Percentiles rank a stretch among this genome's conserved stretches.
Evolutionary conservation across 306 rosid species (phyloP).

Genomic region (Hippophae rhamnoides): DNA sequence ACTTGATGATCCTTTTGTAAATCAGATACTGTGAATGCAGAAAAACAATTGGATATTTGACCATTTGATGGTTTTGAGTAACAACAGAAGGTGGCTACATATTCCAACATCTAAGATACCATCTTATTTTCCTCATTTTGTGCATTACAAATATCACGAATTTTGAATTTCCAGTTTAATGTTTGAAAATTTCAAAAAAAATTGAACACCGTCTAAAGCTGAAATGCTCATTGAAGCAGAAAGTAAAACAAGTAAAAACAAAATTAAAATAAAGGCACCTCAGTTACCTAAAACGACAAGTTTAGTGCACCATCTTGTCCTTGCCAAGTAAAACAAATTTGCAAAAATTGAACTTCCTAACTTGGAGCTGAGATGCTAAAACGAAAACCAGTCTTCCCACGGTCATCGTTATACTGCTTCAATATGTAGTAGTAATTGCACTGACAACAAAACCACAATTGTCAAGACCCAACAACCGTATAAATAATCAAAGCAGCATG

Average conservation of each 20-base stretch:
- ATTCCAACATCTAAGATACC: too few species aligned
- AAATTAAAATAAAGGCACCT: not conserved
- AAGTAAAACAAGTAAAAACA: constrained; percentile 2
- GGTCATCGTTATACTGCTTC: constrained; percentile 64
- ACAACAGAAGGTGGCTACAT: too few species aligned
- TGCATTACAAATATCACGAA: too few species aligned
- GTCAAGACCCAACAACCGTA: constrained; percentile 11
- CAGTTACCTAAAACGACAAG: constrained; percentile 15
- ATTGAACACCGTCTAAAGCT: not conserved
- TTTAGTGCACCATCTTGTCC: constrained; percentile 9
- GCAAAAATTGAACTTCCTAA: constrained; percentile 20
- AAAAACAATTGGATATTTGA: too few species aligned
- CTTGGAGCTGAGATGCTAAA: constrained; percentile 87
- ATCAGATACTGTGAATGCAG: too few species aligned
- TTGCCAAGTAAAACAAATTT: constrained; percentile 5
- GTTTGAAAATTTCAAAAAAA: too few species aligned
- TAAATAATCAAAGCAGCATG: too few species aligned
- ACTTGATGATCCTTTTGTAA: too few species aligned
- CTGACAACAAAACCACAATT: constrained; percentile 40
- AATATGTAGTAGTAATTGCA: constrained; percentile 74
- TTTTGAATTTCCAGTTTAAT: too few species aligned
- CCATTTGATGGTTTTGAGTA: too few species aligned
- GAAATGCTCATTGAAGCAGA: constrained; percentile 3
- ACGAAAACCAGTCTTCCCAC: constrained; percentile 87
- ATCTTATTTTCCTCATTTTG: too few species aligned